Base-by-base conservation (phyloP, 2,329 filamentous ascomycete genomes). In the Hypoxylon sp. region DNA sequence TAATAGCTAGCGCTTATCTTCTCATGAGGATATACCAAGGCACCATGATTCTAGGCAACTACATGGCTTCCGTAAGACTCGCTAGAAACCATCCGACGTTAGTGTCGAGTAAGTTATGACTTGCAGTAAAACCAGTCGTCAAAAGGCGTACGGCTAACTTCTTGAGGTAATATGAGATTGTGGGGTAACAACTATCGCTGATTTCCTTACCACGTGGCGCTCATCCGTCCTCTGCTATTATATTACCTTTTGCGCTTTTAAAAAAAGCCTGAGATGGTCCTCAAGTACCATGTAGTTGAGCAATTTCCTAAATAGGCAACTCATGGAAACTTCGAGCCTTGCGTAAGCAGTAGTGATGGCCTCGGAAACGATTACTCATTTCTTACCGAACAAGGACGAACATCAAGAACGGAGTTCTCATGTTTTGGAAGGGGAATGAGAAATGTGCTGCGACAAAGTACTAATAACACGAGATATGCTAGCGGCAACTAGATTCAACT, bases 151-250 rank as follows among this genome's bases (percentile, higher is more conserved):
- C 20, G 48, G 44, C 63, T 66, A 69, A 50, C 67, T 66, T 51
- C 50, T 54, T 66, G 40, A 67, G 60, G 67, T 33, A 67, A 58
- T 53, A 46, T 64, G 7, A 54, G 59, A 67, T 60, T 67, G 64
- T 67, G 64, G 64, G 67, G 64, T 70, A 68, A 40, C 61, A 51
- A 50, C 42, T 44, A 33, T 35, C 14, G 42, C 27, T 63, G 49
- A 65, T 56, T 60, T 13, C 49, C 51, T 5, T 57, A 70, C 68
- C 68, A 70, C 68, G 68, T 70, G 68, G 56, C 68, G 35, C 53
- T 48, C 37, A 30, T 59, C 55, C 49, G 61, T 51, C 50, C 48
- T 64, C 31, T 61, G 46, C 49, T 11, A n/a, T 53, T 59, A 60
- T 49, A 61, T 57, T 56, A 50, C 37, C n/a, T 61, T 49, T 35